These are phyloP conservation scores for Diaporthe eres DNA, from an alignment of 2,329 filamentous ascomycete species.

Conservation along the genomic window DNA sequence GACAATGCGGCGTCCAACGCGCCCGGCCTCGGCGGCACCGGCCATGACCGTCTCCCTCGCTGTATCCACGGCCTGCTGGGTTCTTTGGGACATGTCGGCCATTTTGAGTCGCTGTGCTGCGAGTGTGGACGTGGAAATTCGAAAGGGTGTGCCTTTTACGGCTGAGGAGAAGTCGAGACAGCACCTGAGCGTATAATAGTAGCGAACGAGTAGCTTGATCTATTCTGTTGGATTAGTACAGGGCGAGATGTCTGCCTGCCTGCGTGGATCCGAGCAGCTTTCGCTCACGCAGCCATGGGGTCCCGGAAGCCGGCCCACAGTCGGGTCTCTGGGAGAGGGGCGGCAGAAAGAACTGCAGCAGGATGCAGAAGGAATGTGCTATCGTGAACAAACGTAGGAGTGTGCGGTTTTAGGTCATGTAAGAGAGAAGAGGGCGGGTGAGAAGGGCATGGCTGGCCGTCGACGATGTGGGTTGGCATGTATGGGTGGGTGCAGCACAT, in stretches of 20 bases:
- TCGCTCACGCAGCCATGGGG: conserved; percentile 12
- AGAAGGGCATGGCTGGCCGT: background rate
- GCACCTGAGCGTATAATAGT: background rate
- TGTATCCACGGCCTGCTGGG: conserved; percentile 43
- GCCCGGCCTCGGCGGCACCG: conserved; percentile 68
- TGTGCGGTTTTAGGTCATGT: background rate
- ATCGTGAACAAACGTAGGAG: background rate
- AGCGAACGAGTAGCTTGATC: background rate
- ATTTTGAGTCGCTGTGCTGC: conserved; percentile 1
- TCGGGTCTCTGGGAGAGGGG: background rate
- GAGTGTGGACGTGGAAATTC: background rate
- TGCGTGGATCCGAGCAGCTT: background rate
- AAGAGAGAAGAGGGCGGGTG: background rate
- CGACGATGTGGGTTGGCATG: background rate
- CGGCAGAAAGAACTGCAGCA: background rate
- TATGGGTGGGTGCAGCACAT: conserved; percentile 10
- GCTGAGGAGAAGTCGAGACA: background rate
- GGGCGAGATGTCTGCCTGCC: conserved; percentile 16
- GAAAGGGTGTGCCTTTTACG: background rate
- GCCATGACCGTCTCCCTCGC: conserved; percentile 57
- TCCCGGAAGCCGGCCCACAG: background rate
- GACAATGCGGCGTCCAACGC: conserved; percentile 83
- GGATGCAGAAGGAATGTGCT: background rate
- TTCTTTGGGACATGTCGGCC: conserved; percentile 41
- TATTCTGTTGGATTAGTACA: conserved; percentile 25